A percentile compares a stretch with the other conserved stretches of the same genome.
These are phyloP conservation scores for Metroxylon sagu DNA, from an alignment of 176 grass and related monocot genomes.

Conservation along the genomic window DNA sequence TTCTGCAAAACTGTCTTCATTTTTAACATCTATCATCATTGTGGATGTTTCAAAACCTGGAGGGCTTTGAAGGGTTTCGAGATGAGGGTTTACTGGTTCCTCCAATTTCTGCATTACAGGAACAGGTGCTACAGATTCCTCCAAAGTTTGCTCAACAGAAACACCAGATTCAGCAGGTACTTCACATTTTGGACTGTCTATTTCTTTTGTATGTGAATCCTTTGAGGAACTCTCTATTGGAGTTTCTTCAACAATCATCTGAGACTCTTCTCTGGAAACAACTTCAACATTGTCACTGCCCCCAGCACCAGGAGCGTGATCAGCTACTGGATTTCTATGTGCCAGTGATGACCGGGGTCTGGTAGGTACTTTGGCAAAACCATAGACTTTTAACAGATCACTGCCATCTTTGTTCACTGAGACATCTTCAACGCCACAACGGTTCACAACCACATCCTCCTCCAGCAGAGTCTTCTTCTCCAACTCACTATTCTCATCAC, in stretches of 20 bases:
- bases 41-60: constrained; percentile 32
- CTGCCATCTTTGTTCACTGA: constrained; percentile 14
- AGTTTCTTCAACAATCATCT: constrained; percentile 26
- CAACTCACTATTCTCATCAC: constrained; percentile 9
- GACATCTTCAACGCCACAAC: constrained; percentile 7
- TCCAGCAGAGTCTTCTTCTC: constrained; percentile 20
- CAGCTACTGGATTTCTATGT: constrained; percentile 31
- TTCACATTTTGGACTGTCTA: constrained; percentile 23
- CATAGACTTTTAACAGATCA: constrained; percentile 42
- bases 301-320: constrained; percentile 16
- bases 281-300: constrained; percentile 26
- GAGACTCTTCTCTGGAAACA: constrained; percentile 20
- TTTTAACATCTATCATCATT: constrained; percentile 14
- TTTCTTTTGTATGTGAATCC: constrained; percentile 24
- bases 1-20: constrained; percentile 26
- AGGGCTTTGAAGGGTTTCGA: neutral
- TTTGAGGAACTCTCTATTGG: constrained; percentile 21
- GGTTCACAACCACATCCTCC: constrained; percentile 26
- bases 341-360: constrained; percentile 43
- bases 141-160: constrained; percentile 21
- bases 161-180: constrained; percentile 18
- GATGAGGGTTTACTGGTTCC: constrained; percentile 14
- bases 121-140: constrained; percentile 16
- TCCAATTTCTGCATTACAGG: too few species aligned
- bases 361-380: constrained; percentile 48